A percentile compares a stretch with the other conserved stretches of the same genome.
Conservation (phyloP, 208 protist species). For the Balamuthia mandrillaris region DNA sequence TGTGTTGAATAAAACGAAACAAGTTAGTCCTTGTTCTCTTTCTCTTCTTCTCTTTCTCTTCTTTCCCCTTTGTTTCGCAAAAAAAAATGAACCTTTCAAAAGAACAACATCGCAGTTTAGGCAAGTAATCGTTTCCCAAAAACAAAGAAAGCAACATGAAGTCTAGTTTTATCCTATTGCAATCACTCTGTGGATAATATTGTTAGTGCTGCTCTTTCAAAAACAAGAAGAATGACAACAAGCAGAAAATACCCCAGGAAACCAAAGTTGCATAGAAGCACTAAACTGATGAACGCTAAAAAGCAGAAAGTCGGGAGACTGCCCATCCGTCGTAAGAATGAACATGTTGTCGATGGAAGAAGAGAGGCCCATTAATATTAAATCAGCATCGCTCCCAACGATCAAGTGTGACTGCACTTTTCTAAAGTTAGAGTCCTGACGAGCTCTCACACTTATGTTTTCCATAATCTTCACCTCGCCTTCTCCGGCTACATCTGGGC, state of each 20-base stretch:
- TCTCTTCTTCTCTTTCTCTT: no score
- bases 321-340: neutral
- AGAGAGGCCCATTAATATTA: neutral
- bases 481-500: neutral
- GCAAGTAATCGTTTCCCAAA: slow-evolving; percentile 3
- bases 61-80: no score
- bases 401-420: slow-evolving; percentile 18
- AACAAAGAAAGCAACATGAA: neutral
- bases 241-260: no score
- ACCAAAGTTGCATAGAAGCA: no score
- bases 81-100: neutral
- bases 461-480: slow-evolving; percentile 8
- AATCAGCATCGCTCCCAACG: neutral
- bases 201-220: no score
- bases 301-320: no score
- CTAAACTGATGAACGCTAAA: no score
- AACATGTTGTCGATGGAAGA: neutral
- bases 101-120: neutral
- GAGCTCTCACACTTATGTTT: no score
- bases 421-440: no score
- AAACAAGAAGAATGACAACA: no score
- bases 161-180: neutral
- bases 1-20: no score
- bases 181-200: neutral
- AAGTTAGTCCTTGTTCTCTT: no score